Percentiles rank a stretch among this genome's conserved stretches.
phyloP scores from a whole-genome alignment of 2,329 filamentous ascomycete species.

The Eutypa lata region DNA sequence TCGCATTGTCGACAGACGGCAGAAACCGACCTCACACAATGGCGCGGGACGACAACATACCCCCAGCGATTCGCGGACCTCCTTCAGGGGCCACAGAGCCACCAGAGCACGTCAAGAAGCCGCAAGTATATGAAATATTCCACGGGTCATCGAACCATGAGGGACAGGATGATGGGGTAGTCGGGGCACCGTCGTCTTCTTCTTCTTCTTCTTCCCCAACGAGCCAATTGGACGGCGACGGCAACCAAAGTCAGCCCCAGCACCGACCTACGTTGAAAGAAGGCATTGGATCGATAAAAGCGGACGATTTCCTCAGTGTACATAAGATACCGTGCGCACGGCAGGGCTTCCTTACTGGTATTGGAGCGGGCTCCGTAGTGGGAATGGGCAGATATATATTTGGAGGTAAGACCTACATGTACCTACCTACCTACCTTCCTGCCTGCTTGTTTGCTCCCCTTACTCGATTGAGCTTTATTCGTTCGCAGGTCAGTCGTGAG shows the following conservation, averaged over 20 bases:
- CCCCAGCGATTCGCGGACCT: constrained; percentile 23
- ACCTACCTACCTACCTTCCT: not conserved
- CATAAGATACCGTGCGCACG: constrained; percentile 81
- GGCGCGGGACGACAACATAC: constrained; percentile 25
- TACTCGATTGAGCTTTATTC: not conserved
- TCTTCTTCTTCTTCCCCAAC: too few relatives aligned
- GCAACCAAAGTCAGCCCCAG: constrained; percentile 36
- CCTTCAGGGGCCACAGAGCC: constrained; percentile 32
- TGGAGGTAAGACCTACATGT: constrained; percentile 56
- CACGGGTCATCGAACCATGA: constrained; percentile 18
- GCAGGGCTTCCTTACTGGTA: constrained; percentile 78
- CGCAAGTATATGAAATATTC: constrained; percentile 39
- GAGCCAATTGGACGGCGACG: constrained; percentile 31
- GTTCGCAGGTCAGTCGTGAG: constrained; percentile 2
- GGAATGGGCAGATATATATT: constrained; percentile 73
- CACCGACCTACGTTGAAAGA: constrained; percentile 49
- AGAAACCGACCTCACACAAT: constrained; percentile 18
- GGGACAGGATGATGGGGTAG: constrained; percentile 3
- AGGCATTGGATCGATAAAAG: constrained; percentile 64
- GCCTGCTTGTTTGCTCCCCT: not conserved
- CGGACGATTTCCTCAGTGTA: constrained; percentile 67
- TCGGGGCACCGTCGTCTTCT: too few relatives aligned
- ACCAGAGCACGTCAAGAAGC: constrained; percentile 30
- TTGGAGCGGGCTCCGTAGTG: constrained; percentile 72
- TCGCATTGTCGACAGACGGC: too few relatives aligned